A percentile compares a stretch with the other conserved stretches of the same genome.
Evolutionary conservation across 768 basidiomycete species (phyloP).

Genomic region (Butyriboletus loyo): DNA sequence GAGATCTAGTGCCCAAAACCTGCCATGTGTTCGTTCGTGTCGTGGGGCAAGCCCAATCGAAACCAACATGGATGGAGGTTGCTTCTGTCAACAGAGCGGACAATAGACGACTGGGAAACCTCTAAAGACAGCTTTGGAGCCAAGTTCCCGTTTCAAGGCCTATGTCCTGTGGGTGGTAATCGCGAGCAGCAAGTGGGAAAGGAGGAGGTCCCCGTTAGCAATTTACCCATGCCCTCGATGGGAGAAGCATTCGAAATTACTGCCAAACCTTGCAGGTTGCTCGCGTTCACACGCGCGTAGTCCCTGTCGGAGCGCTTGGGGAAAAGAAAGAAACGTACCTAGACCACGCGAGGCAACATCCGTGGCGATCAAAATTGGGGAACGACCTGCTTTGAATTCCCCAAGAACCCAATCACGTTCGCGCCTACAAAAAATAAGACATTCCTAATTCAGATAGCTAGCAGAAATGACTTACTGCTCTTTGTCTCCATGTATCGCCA

Average conservation of each 20-base stretch:
- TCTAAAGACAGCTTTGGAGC: conserved; percentile 14
- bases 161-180: conserved; percentile 26
- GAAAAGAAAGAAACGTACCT: conserved; percentile 69
- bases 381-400: conserved; percentile 98
- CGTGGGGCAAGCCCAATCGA: conserved; percentile 20
- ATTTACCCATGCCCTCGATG: conserved; percentile 20
- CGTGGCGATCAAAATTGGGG: conserved; percentile 97
- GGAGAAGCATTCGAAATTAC: conserved; percentile 23
- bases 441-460: not conserved
- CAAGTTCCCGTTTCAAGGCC: conserved; percentile 23
- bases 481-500: conserved; percentile 99
- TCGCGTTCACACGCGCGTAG: conserved; percentile 31
- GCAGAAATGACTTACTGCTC: conserved; percentile 68
- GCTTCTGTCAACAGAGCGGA: conserved; percentile 18
- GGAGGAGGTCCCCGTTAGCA: conserved; percentile 15
- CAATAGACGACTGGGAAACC: conserved; percentile 22
- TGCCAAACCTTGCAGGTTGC: conserved; percentile 29
- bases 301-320: conserved; percentile 32
- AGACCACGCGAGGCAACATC: conserved; percentile 99
- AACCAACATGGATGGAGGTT: conserved; percentile 21
- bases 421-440: conserved; percentile 46
- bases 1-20: conserved; percentile 24
- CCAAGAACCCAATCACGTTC: conserved; percentile 99
- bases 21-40: conserved; percentile 20
- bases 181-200: conserved; percentile 21